phyloP scores from a whole-genome alignment of 441 rosid genomes.

The Croton laevigatus region DNA sequence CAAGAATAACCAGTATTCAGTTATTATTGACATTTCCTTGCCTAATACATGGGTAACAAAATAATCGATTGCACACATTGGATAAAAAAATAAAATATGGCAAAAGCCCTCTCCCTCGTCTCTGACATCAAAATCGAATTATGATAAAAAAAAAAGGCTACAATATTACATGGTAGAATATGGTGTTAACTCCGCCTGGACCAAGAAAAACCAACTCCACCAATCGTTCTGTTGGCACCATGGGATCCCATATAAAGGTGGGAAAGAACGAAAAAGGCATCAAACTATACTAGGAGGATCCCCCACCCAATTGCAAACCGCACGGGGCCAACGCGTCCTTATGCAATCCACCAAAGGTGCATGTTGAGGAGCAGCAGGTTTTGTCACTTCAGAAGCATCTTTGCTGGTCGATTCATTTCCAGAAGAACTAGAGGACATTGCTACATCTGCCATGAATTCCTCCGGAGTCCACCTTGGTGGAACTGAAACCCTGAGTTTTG shows the following conservation, averaged over 20 bases:
- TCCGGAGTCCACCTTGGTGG: conserved; percentile 99
- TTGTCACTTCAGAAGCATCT: conserved; percentile 49
- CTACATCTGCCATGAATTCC: conserved; percentile 77
- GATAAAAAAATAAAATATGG: neutral
- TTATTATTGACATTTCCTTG: conserved; percentile 19
- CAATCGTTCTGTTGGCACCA: conserved; percentile 1
- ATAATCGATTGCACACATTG: conserved; percentile 32
- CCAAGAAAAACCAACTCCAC: conserved; percentile 13
- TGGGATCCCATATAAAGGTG: neutral
- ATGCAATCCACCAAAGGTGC: conserved; percentile 93
- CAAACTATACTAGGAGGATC: conserved; percentile 96
- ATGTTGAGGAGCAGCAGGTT: conserved; percentile 71
- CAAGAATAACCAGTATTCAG: neutral
- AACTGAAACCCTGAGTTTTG: conserved; percentile 82
- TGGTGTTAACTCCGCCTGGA: conserved; percentile 14
- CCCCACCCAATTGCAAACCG: conserved; percentile 83
- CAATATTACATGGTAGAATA: conserved; percentile 29
- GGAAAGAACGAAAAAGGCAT: conserved; percentile 5
- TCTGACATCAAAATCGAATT: conserved; percentile 33
- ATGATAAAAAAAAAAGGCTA: conserved; percentile 23
- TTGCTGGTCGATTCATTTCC: conserved; percentile 37
- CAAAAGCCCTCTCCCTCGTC: conserved; percentile 13
- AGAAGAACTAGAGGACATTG: conserved; percentile 38
- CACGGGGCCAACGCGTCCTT: conserved; percentile 93
- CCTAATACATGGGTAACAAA: conserved; percentile 19